phyloP scores from a whole-genome alignment of 1,139 yeast species.

The Hyphopichia buzzinii region DNA sequence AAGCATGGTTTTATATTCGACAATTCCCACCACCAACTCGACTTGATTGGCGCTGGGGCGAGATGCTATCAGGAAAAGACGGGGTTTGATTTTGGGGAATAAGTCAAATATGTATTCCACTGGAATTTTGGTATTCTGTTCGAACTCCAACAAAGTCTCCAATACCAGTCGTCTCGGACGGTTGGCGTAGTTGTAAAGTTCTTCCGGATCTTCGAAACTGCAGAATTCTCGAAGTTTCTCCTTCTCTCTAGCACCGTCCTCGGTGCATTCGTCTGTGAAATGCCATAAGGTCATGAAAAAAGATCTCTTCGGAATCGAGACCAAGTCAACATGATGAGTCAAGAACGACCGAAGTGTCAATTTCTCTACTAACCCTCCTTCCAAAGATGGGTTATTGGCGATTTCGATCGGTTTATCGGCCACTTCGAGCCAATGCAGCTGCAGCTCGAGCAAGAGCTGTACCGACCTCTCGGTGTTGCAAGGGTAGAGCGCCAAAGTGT shows the following conservation, averaged over 20 bases:
- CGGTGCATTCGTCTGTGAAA: slow-evolving; percentile 57
- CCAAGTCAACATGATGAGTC: slow-evolving; percentile 77
- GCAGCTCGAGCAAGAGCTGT: slow-evolving; percentile 60
- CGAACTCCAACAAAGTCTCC: slow-evolving; percentile 82
- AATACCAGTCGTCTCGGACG: slow-evolving; percentile 85
- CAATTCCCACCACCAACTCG: slow-evolving; percentile 77
- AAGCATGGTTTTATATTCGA: slow-evolving; percentile 80
- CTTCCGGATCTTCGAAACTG: slow-evolving; percentile 71
- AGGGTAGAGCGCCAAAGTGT: slow-evolving; percentile 76
- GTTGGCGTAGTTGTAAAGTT: slow-evolving; percentile 82
- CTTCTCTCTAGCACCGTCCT: slow-evolving; percentile 55
- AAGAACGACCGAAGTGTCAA: slow-evolving; percentile 69
- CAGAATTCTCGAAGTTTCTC: slow-evolving; percentile 78
- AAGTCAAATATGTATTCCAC: slow-evolving; percentile 70
- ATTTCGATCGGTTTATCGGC: slow-evolving; percentile 58
- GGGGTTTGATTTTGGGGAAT: slow-evolving; percentile 74
- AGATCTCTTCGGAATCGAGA: slow-evolving; percentile 78
- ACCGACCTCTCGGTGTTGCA: slow-evolving; percentile 65
- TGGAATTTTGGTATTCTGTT: slow-evolving; percentile 67
- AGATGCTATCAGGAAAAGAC: slow-evolving; percentile 83
- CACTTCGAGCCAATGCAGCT: slow-evolving; percentile 63
- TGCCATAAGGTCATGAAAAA: slow-evolving; percentile 72
- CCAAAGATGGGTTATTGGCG: slow-evolving; percentile 32
- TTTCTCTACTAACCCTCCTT: slow-evolving; percentile 57
- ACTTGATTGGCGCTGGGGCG: slow-evolving; percentile 40